These are phyloP conservation scores for Pichia insulana DNA, from an alignment of 805 yeast genomes.

Conservation along the genomic window DNA sequence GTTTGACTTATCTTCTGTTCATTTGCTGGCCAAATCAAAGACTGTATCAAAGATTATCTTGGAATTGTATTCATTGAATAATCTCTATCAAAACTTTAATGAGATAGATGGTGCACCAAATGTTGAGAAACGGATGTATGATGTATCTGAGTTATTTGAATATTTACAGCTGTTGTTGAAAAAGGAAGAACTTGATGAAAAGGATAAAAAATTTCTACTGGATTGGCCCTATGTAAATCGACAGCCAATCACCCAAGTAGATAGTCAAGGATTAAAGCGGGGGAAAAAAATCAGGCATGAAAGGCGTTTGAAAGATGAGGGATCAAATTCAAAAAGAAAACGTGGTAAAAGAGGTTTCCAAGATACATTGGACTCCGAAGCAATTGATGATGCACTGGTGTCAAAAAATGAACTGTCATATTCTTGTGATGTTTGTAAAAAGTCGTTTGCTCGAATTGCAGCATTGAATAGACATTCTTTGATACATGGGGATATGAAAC, in stretches of 20 bases:
- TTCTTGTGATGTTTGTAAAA: constrained; percentile 19
- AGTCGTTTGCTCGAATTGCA: constrained; percentile 22
- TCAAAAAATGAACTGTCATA: not conserved
- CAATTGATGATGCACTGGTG: too few relatives aligned
- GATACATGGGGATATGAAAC: constrained; percentile 22
- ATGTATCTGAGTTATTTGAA: constrained; percentile 3
- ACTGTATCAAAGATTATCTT: not conserved
- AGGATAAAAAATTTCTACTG: not conserved
- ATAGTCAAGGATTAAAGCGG: too few relatives aligned
- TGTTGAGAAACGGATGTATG: constrained; percentile 3
- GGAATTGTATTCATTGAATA: constrained; percentile 5
- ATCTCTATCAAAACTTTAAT: not conserved
- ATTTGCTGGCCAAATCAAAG: not conserved
- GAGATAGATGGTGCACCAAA: constrained; percentile 1
- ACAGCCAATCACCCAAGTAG: too few relatives aligned
- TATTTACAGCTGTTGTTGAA: constrained; percentile 1
- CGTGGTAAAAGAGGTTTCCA: too few relatives aligned
- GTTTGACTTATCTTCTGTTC: constrained; percentile 8
- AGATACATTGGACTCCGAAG: too few relatives aligned
- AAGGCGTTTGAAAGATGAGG: too few relatives aligned
- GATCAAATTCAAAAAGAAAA: too few relatives aligned
- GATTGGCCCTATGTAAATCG: too few relatives aligned
- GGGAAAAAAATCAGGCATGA: too few relatives aligned
- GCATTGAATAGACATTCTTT: constrained; percentile 22
- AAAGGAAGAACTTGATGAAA: not conserved